Evolutionary conservation across 2,329 filamentous ascomycete genomes (phyloP), one percentile per base, ranked within the genome.

Genomic region (Aspergillus carbonarius): DNA sequence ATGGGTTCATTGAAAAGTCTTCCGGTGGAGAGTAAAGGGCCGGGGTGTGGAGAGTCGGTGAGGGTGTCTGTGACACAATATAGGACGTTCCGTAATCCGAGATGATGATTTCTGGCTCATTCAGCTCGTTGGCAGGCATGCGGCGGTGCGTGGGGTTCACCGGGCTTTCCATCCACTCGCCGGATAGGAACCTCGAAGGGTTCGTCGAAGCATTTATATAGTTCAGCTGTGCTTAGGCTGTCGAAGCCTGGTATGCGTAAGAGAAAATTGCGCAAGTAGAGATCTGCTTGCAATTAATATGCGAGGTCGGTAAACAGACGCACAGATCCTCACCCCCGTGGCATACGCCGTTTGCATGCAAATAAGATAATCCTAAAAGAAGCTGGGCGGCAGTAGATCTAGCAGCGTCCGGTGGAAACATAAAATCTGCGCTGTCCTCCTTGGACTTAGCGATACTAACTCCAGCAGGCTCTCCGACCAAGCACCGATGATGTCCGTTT

Each of bases 401-500:
- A 5, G 52, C 52, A 54, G 52, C 52, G 17, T 54, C 52, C 39
- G 4, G 25, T 20, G 52, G 27, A 46, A 54, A 25, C 52, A 54
- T 54, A 2, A 47, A n/a, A 4, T 54, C n/a, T 12, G 25, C 35
- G 52, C 39, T 46, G 18, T 54, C 30, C 39, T 46, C 52, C 39
- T 54, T 47, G 4, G 52, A 37, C n/a, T 35, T 37, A 9, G 40
- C 23, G 23, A 54, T 46, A 54, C 52, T 54, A 37, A 7, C 18
- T 9, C 52, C 52, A 25, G 40, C 52, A 27, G 52, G 52, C 15
- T 54, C 52, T 34, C 52, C 52, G 58, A 49, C 47, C 37, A 57
- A 42, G 32, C 49, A 53, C 40, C 27, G 49, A 23, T 57, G 49
- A 18, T 35, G 46, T 34, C 48, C 49, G 9, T 57, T 57, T 5